Evolutionary conservation across 192 early-diverging fungal species (phyloP).

Genomic region (Entophlyctis luteolus): DNA sequence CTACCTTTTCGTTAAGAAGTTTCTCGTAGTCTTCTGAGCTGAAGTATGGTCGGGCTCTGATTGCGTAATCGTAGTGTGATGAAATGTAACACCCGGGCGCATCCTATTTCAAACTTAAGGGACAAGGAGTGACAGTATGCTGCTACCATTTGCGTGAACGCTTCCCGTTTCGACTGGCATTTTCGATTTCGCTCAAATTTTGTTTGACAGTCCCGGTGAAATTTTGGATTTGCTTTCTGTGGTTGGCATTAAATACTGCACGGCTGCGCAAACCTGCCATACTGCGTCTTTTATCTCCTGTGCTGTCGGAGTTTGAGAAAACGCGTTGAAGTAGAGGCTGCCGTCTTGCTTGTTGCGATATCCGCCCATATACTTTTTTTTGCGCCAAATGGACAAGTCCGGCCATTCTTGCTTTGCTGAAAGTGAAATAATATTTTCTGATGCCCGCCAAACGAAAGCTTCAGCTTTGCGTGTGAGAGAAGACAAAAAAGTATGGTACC

Average conservation of each 20-base stretch:
- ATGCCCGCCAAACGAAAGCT: too few species aligned
- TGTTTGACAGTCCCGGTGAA: conserved; percentile 58
- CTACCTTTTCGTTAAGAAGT: conserved; percentile 33
- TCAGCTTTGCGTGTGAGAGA: too few species aligned
- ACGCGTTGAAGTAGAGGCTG: conserved; percentile 49
- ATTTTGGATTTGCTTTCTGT: conserved; percentile 27
- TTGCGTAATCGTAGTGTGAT: conserved; percentile 28
- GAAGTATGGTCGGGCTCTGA: conserved; percentile 40
- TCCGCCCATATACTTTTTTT: conserved; percentile 53
- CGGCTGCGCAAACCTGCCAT: neutral
- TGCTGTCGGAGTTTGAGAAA: conserved; percentile 54
- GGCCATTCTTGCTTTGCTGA: too few species aligned
- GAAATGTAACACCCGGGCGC: conserved; percentile 45
- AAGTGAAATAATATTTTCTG: too few species aligned
- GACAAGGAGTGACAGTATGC: neutral
- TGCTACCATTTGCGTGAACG: conserved; percentile 55
- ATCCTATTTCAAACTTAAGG: conserved; percentile 22
- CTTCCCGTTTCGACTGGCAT: conserved; percentile 37
- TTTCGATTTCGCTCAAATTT: conserved; percentile 40
- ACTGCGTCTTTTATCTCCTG: conserved; percentile 50
- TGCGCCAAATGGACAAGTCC: conserved; percentile 31
- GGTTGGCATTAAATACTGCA: neutral
- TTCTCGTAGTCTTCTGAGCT: conserved; percentile 40
- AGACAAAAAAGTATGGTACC: too few species aligned
- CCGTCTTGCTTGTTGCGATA: conserved; percentile 39